Evolutionary conservation across 257 asterid species (phyloP), one percentile per base, ranked within the genome.

Genomic region (Haberlea rhodopensis): DNA sequence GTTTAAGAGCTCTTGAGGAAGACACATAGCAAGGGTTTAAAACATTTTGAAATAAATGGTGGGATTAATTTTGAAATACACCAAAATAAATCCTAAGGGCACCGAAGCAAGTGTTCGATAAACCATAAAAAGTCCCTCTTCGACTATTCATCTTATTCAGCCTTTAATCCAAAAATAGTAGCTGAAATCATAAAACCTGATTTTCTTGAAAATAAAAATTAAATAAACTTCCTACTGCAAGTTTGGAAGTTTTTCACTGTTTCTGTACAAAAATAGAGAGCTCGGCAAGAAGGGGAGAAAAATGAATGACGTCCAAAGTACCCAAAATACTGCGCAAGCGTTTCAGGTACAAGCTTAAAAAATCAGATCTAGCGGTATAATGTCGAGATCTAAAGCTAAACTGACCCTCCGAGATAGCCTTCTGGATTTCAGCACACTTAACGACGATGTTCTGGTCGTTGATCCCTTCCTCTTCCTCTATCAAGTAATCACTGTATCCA

Each of bases 381-480:
- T 2, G 69, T 1, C 11, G 60, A 75, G 81, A 84, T 78, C 84
- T 56, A 27, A 32, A 22, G 40, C 49, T 56, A 64, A 45, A n/a
- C 80, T 80, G 8, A 90, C 97, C 97, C 70, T 90, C 96, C 13
- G 96, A 87, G 53, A 85, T 87, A 37, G 97, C 97, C 62, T n/a
- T 82, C 72, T 90, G 96, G 74, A 87, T 87, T 67, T 87, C 96
- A 57, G 95, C 92, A 57, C 96, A 87, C 88, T 81, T 87, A 11
- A 3, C 87, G 57, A 90, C 89, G 45, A 85, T 87, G 82, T 68
- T 74, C 2, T 82, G 89, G 60, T 82, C 96, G 62, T 78, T 75
- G 37, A 85, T 54, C 16, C 96, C 97, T 37, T 90, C 97, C 80
- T 90, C 97, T 66, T 90, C 97, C 70, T 90, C 97, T 69, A 90